Evolutionary conservation across 169 alveolate genomes (phyloP).

Genomic region (Theileria equi): DNA sequence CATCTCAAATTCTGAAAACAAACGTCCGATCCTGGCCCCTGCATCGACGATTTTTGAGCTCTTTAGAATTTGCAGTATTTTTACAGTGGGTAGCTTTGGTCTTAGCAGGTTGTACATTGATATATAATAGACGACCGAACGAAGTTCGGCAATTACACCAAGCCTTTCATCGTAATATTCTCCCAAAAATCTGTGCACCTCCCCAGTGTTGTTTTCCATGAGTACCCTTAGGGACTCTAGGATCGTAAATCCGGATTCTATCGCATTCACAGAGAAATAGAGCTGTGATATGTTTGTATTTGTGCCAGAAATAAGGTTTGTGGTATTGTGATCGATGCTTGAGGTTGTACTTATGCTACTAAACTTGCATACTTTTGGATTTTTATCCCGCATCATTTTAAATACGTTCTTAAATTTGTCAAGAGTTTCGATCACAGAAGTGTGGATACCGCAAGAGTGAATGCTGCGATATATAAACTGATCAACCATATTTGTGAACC

Average conservation of each 20-base stretch:
- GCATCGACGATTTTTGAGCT: neutral
- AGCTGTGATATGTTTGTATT: neutral
- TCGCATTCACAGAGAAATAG: constrained; percentile 19
- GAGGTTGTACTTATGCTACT: neutral
- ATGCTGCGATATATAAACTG: neutral
- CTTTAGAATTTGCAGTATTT: neutral
- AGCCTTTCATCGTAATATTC: constrained; percentile 7
- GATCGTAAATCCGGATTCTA: constrained; percentile 30
- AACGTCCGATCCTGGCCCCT: neutral
- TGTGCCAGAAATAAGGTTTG: neutral
- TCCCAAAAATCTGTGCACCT: neutral
- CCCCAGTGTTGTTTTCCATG: constrained; percentile 1
- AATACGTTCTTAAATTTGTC: constrained; percentile 3
- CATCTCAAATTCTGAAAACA: neutral
- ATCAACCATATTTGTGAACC: constrained; percentile 5
- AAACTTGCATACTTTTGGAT: neutral
- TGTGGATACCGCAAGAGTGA: neutral
- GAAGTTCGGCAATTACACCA: constrained; percentile 24
- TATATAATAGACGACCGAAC: constrained; percentile 34
- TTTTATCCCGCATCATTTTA: neutral
- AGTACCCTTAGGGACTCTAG: constrained; percentile 15
- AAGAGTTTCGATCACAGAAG: neutral
- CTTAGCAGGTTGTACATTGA: constrained; percentile 29
- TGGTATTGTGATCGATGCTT: neutral
- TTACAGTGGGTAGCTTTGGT: constrained; percentile 21